Evolutionary conservation across 2,329 filamentous ascomycete genomes (phyloP).

Genomic region (Nemania sp.): DNA sequence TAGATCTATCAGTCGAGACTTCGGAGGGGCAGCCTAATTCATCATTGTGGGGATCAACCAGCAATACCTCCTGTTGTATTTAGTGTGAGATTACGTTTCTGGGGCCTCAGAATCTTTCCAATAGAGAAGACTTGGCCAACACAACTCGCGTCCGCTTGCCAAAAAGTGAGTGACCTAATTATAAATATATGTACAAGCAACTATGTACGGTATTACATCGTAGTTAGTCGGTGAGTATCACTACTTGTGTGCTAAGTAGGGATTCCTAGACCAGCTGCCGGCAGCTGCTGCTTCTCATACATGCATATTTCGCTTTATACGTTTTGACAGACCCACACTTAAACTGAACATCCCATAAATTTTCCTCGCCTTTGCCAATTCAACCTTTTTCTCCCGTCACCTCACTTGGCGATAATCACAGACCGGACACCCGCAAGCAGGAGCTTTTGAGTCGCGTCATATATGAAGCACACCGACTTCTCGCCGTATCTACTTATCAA

Average conservation of each 20-base stretch:
- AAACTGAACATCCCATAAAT: conserved; percentile 10
- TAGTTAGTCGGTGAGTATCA: no score
- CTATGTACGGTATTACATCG: no score
- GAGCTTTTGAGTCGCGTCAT: no score
- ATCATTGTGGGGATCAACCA: neutral
- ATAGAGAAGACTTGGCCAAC: neutral
- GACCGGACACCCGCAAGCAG: no score
- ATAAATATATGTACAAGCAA: no score
- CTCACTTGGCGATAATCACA: neutral
- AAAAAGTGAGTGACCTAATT: neutral
- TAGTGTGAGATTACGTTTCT: conserved; percentile 18
- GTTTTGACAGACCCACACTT: neutral
- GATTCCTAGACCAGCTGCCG: conserved; percentile 1
- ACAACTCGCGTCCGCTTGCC: neutral
- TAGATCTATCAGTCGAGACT: conserved; percentile 1
- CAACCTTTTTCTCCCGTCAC: neutral
- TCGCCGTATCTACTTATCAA: neutral
- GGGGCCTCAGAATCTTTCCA: neutral
- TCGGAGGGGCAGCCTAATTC: neutral
- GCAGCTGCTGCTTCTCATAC: conserved; percentile 3
- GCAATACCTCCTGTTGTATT: conserved; percentile 1
- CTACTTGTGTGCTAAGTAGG: no score
- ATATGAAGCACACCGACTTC: no score
- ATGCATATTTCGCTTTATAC: neutral
- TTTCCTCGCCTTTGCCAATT: neutral